Base-by-base conservation (phyloP, 2,329 filamentous ascomycete genomes). In the Penicillium hesseltinei region DNA sequence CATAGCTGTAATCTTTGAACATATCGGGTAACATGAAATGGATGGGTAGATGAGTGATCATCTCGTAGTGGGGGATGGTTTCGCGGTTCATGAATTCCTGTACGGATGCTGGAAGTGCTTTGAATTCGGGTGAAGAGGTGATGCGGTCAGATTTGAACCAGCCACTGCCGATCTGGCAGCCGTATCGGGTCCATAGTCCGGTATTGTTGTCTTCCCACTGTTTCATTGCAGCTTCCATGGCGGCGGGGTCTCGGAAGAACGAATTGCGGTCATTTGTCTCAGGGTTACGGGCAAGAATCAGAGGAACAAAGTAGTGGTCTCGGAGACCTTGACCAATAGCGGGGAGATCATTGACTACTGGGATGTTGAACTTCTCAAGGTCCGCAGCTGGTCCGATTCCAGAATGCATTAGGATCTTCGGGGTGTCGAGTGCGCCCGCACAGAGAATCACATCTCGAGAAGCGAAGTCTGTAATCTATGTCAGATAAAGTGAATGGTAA, bases 41-140 rank as follows among this genome's bases (percentile, higher is more conserved):
- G 4, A 78, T 61, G 0, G 77, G 76, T 56, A 79, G 74, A 56
- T 82, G 79, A 2, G 75, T 79, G 9, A 80, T 54, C 17, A 87
- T 67, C 62, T 88, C 85, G 61, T 79, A 86, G 47, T 82, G 78
- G 0, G 86, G 85, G 2, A 87, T 76, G 0, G 81, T 84, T 15
- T 78, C 73, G 21, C 75, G 74, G 43, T 66, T 68, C 1, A 88
- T 67, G 58, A 77, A 80, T 0, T 71, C 67, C 62, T 81, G 77
- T 10, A 78, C 73, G 0, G 73, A 54, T 0, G 61, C 53, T 0
- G 82, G 78, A 0, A 88, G 73, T 1, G 70, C 77, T 40, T 78
- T 69, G 66, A 84, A 86, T 63, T 87, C 81, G 0, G 74, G 61
- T 0, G 74, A 77, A 0, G 68, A 54, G 1, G 71, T 64, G 2